phyloP scores from a whole-genome alignment of 1,139 yeast genomes.

The Hyphopichia buzzinii region DNA sequence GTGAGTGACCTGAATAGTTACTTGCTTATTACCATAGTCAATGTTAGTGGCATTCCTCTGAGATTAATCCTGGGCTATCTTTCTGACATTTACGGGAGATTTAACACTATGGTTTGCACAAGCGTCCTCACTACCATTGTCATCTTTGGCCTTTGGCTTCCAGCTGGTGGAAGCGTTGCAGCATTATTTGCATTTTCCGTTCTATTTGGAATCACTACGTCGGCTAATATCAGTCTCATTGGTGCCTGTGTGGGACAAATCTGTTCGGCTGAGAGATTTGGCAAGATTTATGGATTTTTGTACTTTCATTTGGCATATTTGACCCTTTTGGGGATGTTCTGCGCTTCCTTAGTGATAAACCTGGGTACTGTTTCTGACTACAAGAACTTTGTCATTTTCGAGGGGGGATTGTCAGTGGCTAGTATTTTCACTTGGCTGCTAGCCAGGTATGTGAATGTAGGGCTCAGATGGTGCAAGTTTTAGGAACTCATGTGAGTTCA shows the following conservation, averaged over 20 bases:
- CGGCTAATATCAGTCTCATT: constrained; percentile 30
- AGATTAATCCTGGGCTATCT: constrained; percentile 46
- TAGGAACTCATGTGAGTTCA: constrained; percentile 6
- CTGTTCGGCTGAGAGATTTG: constrained; percentile 61
- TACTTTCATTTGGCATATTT: constrained; percentile 64
- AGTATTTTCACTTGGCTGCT: constrained; percentile 19
- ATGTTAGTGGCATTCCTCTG: constrained; percentile 47
- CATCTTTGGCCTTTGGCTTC: constrained; percentile 48
- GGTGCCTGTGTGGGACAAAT: constrained; percentile 58
- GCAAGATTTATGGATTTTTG: constrained; percentile 67
- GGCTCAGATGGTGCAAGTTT: constrained; percentile 25
- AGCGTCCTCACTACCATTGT: constrained; percentile 34
- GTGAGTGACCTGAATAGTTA: constrained; percentile 41
- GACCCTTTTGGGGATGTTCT: constrained; percentile 41
- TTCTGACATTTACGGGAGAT: constrained; percentile 50
- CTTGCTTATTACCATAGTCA: constrained; percentile 43
- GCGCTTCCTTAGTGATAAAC: constrained; percentile 26
- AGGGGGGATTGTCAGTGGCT: constrained; percentile 23
- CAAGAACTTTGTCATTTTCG: constrained; percentile 24
- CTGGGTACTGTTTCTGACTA: constrained; percentile 15
- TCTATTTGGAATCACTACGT: constrained; percentile 28
- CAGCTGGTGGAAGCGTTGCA: constrained; percentile 21
- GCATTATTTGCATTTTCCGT: constrained; percentile 24
- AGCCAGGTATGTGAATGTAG: constrained; percentile 23
- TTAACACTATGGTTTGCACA: constrained; percentile 49